These are phyloP conservation scores for Penicillium sp. DNA, from an alignment of 2,329 filamentous ascomycete genomes.

Conservation along the genomic window DNA sequence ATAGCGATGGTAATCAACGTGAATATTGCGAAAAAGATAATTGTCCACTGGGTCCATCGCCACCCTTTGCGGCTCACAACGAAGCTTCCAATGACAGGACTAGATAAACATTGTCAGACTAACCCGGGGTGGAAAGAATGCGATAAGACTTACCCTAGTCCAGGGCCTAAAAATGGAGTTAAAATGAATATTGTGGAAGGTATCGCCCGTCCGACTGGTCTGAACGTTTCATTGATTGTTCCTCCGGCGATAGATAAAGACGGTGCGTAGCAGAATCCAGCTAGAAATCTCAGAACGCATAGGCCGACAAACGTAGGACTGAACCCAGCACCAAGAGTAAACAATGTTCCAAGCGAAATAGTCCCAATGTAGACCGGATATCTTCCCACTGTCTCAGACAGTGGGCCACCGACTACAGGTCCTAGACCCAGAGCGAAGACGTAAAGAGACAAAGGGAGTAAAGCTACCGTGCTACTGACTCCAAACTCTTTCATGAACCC, in stretches of 20 bases:
- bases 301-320: constrained; percentile 16
- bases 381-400: constrained; percentile 31
- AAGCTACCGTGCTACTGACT: constrained; percentile 20
- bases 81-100: constrained; percentile 31
- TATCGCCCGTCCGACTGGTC: constrained; percentile 20
- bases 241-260: constrained; percentile 23
- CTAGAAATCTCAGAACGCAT: constrained; percentile 23
- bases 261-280: constrained; percentile 24
- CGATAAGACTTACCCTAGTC: constrained; percentile 20
- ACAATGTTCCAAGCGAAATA: constrained; percentile 19
- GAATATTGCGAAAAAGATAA: constrained; percentile 20
- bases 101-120: background rate
- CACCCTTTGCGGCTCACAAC: constrained; percentile 26
- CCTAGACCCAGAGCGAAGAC: constrained; percentile 24
- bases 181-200: constrained; percentile 28
- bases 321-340: constrained; percentile 24
- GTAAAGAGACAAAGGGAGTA: constrained; percentile 25
- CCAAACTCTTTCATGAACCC: constrained; percentile 23
- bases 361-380: constrained; percentile 26
- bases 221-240: constrained; percentile 30
- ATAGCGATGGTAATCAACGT: constrained; percentile 15
- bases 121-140: background rate
- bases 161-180: constrained; percentile 30
- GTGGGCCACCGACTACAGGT: constrained; percentile 29
- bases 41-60: constrained; percentile 28